These are phyloP conservation scores for Sanghuangporus sanghuang DNA, from an alignment of 1,284 basidiomycete genomes.

Conservation along the genomic window DNA sequence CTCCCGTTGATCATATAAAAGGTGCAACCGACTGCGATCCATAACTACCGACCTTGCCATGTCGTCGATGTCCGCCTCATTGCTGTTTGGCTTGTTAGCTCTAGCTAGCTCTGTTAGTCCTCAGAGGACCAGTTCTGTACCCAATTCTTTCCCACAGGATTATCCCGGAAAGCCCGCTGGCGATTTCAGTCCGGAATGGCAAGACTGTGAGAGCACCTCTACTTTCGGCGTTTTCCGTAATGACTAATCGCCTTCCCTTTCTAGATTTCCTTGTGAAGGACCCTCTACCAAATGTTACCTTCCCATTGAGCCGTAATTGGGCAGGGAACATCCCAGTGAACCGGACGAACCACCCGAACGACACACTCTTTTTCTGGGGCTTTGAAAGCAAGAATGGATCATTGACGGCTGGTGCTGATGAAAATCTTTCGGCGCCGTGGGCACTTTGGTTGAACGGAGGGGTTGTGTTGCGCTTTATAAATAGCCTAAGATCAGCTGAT, in stretches of 20 bases:
- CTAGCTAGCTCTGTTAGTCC: constrained; percentile 6
- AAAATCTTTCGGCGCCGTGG: constrained; percentile 50
- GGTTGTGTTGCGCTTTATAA: constrained; percentile 29
- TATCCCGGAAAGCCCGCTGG: constrained; percentile 49
- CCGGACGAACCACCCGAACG: constrained; percentile 58
- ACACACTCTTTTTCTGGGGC: constrained; percentile 71
- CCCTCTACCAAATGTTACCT: constrained; percentile 59
- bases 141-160: constrained; percentile 40
- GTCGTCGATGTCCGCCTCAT: constrained; percentile 17
- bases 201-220: constrained; percentile 39
- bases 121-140: constrained; percentile 19
- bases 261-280: constrained; percentile 45
- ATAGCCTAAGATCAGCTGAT: background rate
- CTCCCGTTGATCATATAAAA: background rate
- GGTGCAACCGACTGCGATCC: background rate
- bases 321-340: constrained; percentile 67
- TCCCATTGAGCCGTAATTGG: constrained; percentile 48
- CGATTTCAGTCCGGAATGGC: constrained; percentile 56
- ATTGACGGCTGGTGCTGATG: constrained; percentile 36
- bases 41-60: constrained; percentile 20
- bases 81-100: constrained; percentile 15
- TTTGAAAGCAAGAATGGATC: constrained; percentile 60
- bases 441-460: constrained; percentile 74
- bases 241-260: background rate
- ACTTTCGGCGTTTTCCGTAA: background rate